These are phyloP conservation scores for Marasmius fiardii DNA, from an alignment of 1,284 basidiomycete genomes.

Conservation along the genomic window DNA sequence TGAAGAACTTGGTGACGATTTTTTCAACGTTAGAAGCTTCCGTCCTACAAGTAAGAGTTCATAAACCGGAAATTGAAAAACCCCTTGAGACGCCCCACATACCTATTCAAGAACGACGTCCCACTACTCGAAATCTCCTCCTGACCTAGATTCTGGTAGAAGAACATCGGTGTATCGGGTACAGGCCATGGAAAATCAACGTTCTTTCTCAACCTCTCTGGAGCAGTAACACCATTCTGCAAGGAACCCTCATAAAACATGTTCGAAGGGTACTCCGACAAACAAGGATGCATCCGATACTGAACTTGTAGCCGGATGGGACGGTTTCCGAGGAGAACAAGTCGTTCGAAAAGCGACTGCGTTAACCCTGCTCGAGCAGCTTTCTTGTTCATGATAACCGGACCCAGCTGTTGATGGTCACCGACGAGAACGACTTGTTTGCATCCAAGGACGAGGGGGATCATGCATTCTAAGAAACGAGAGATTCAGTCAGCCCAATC, in stretches of 20 bases:
- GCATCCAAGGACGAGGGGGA: slow-evolving; percentile 95
- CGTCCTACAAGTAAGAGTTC: slow-evolving; percentile 53
- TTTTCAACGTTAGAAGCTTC: slow-evolving; percentile 99
- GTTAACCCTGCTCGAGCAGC: slow-evolving; percentile 96
- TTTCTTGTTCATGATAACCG: slow-evolving; percentile 99
- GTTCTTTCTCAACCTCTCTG: slow-evolving; percentile 94
- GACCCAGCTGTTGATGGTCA: slow-evolving; percentile 95
- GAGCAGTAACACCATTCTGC: slow-evolving; percentile 99
- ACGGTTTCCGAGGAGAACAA: slow-evolving; percentile 92
- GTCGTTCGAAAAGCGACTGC: slow-evolving; percentile 96
- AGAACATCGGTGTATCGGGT: slow-evolving; percentile 99
- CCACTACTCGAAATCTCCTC: slow-evolving; percentile 99
- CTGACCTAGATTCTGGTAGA: slow-evolving; percentile 98
- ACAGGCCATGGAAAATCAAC: slow-evolving; percentile 99
- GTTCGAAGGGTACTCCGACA: slow-evolving; percentile 99
- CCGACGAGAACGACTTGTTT: slow-evolving; percentile 99
- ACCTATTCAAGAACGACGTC: slow-evolving; percentile 97
- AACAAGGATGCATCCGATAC: slow-evolving; percentile 99
- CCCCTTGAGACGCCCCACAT: slow-evolving; percentile 20
- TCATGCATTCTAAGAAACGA: slow-evolving; percentile 87
- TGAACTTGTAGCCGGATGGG: slow-evolving; percentile 99
- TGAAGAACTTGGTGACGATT: slow-evolving; percentile 99
- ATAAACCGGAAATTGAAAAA: slow-evolving; percentile 7
- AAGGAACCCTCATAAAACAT: slow-evolving; percentile 99
- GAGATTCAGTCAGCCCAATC: slow-evolving; percentile 13